Conservation (phyloP, 2,329 filamentous ascomycete genomes). For the Xylariaceae sp. region DNA sequence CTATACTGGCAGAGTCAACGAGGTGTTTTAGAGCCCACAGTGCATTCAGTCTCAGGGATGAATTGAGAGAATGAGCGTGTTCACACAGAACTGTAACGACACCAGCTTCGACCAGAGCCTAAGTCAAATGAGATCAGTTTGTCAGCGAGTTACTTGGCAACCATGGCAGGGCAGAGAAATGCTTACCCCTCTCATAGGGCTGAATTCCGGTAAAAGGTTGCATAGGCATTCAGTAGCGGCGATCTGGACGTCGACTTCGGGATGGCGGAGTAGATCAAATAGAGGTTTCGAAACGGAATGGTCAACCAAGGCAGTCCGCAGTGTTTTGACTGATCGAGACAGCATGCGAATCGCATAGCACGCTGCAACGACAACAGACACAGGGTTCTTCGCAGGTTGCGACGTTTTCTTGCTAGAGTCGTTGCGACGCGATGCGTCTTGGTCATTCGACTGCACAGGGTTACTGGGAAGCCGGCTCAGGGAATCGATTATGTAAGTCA, state of each 20-base stretch:
- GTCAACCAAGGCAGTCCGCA: constrained; percentile 84
- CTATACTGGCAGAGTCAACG: constrained; percentile 63
- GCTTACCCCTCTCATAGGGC: constrained; percentile 81
- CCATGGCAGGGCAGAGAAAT: constrained; percentile 22
- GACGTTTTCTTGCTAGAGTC: constrained; percentile 24
- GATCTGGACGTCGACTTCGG: constrained; percentile 72
- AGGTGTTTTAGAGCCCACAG: constrained; percentile 94
- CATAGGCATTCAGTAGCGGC: constrained; percentile 78
- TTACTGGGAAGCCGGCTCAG: constrained; percentile 54
- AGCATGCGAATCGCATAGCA: constrained; percentile 77
- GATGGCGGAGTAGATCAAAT: constrained; percentile 67
- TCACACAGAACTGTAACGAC: constrained; percentile 73
- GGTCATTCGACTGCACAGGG: constrained; percentile 41
- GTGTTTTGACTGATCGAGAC: constrained; percentile 74
- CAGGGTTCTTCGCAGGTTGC: constrained; percentile 60
- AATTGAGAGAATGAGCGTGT: constrained; percentile 74
- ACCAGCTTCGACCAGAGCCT: constrained; percentile 68
- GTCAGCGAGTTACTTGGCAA: constrained; percentile 12
- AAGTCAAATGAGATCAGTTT: neutral
- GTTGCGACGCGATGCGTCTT: constrained; percentile 1
- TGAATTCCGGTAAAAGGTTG: constrained; percentile 83
- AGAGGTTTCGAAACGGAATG: constrained; percentile 73
- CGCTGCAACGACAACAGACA: constrained; percentile 73
- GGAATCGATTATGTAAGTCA: constrained; percentile 78
- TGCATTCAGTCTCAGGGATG: constrained; percentile 75